Conservation (phyloP, 257 asterid genomes). For the Solanum stenotomum region DNA sequence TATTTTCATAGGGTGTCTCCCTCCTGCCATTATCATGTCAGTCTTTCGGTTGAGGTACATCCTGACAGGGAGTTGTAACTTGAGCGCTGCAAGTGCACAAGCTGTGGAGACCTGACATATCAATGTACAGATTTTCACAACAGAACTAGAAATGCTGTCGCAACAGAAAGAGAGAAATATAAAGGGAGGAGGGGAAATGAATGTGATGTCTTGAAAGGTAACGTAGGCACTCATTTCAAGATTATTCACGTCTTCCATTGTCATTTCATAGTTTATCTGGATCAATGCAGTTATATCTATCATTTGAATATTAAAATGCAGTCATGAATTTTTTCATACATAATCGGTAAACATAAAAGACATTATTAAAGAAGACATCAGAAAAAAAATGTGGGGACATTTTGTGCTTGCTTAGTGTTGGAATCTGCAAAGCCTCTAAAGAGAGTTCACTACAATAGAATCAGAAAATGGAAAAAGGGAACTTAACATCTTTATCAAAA, state of each 20-base stretch:
- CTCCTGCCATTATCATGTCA: slow-evolving; percentile 68
- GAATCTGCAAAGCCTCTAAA: background rate
- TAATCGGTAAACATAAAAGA: background rate
- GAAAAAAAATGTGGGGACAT: background rate
- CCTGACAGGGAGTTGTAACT: slow-evolving; percentile 56
- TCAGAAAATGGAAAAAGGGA: background rate
- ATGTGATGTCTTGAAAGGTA: background rate
- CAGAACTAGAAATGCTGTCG: background rate
- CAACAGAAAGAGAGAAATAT: background rate
- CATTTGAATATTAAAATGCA: background rate
- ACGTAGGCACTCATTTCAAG: background rate
- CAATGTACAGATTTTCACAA: background rate
- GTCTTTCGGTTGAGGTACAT: slow-evolving; percentile 56
- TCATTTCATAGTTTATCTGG: background rate
- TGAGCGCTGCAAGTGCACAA: slow-evolving; percentile 76
- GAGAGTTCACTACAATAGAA: background rate
- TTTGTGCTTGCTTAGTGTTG: background rate
- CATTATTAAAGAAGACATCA: background rate
- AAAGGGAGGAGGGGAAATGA: background rate
- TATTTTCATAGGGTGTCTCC: slow-evolving; percentile 80
- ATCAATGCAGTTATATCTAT: background rate
- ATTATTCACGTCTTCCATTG: background rate
- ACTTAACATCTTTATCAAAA: background rate
- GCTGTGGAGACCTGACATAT: slow-evolving; percentile 51
- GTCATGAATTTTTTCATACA: background rate